These are phyloP conservation scores for Curvularia hawaiiensis DNA, from an alignment of 2,329 filamentous ascomycete species.

Conservation along the genomic window DNA sequence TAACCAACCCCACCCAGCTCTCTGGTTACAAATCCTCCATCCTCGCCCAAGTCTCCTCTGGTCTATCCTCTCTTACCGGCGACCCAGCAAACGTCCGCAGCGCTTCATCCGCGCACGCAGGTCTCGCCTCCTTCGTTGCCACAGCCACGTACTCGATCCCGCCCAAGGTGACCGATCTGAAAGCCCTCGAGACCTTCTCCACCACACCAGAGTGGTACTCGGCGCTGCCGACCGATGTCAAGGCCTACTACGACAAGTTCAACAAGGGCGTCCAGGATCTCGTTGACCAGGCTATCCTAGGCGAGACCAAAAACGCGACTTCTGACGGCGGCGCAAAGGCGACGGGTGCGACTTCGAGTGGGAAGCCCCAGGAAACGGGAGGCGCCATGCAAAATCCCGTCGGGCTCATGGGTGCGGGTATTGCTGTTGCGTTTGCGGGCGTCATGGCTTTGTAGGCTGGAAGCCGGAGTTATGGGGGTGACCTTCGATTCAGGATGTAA, in stretches of 20 bases:
- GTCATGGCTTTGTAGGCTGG: slow-evolving; percentile 27
- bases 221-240: slow-evolving; percentile 31
- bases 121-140: slow-evolving; percentile 27
- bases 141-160: slow-evolving; percentile 28
- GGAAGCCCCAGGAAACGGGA: slow-evolving; percentile 7
- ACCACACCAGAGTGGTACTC: slow-evolving; percentile 29
- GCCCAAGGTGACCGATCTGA: slow-evolving; percentile 21
- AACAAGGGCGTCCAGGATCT: slow-evolving; percentile 25
- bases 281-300: slow-evolving; percentile 20
- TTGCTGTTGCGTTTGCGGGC: slow-evolving; percentile 29
- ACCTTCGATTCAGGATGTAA: background rate
- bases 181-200: slow-evolving; percentile 22
- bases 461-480: background rate
- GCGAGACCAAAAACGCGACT: slow-evolving; percentile 8
- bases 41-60: slow-evolving; percentile 17
- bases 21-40: slow-evolving; percentile 23
- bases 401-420: slow-evolving; percentile 20
- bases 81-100: slow-evolving; percentile 11
- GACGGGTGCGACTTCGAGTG: slow-evolving; percentile 2
- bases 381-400: slow-evolving; percentile 13
- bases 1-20: slow-evolving; percentile 6
- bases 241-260: slow-evolving; percentile 31
- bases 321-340: slow-evolving; percentile 1
- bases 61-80: slow-evolving; percentile 21
- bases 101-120: slow-evolving; percentile 24